Evolutionary conservation across 2,329 filamentous ascomycete species (phyloP).

Genomic region (Scedosporium dehoogii): DNA sequence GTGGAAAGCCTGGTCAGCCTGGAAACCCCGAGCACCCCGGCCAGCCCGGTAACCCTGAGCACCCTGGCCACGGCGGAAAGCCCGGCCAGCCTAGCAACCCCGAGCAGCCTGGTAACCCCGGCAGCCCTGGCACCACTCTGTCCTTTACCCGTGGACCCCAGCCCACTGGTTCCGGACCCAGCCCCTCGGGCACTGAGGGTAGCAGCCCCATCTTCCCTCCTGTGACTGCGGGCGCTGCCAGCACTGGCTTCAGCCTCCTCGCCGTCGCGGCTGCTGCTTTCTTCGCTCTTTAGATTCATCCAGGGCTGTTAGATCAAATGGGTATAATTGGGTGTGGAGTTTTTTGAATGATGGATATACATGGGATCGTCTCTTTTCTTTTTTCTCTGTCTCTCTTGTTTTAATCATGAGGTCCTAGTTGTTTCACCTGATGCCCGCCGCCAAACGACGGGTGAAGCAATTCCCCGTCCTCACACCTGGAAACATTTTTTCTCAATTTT

Average conservation of each 20-base stretch:
- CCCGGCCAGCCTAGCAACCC: not conserved
- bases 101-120: not conserved
- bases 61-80: not conserved
- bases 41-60: not conserved
- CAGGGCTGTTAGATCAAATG: not conserved
- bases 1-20: not conserved
- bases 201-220: not conserved
- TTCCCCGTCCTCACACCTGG: not conserved
- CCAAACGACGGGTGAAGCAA: not conserved
- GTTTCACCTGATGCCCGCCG: not conserved
- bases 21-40: not conserved
- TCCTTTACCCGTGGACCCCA: not conserved
- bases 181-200: not conserved
- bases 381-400: not conserved
- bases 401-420: not conserved
- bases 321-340: not conserved
- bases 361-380: not conserved
- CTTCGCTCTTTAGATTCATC: not conserved
- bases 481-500: not conserved
- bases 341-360: conserved; percentile 1
- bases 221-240: not conserved
- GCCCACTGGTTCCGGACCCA: not conserved
- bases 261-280: not conserved
- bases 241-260: not conserved
- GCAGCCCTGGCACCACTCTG: not conserved